Base-by-base conservation (phyloP, 2,329 filamentous ascomycete species). In the Alternaria gaisen region DNA sequence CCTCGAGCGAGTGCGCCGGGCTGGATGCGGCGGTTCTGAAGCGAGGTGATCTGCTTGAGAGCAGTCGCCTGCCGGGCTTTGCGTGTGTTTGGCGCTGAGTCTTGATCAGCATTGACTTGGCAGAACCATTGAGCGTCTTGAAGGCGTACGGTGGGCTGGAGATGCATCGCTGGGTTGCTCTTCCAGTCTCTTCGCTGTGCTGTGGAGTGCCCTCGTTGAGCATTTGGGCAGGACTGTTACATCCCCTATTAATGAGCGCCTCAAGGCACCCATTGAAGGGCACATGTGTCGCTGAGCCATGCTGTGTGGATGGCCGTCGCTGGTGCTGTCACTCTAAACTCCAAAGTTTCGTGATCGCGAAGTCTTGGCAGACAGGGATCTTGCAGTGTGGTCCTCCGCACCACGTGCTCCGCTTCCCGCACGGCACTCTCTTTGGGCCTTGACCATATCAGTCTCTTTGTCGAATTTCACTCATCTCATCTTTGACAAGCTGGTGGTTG, bases 211-310 rank as follows among this genome's bases (percentile, higher is more conserved):
- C 44, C 72, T 69, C 42, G 67, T 52, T n/a, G 67, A 60, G 61
- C 60, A 61, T 53, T 66, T 71, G 22, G 67, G 50, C 28, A 62
- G n/a, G 10, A 60, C 38, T n/a, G 64, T 30, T 42, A 67, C 66
- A 26, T 76, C 71, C 22, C 55, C 63, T 26, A 47, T 36, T 2
- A 77, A 34, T 10, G 67, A 68, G 41, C 71, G 71, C 59, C 71
- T 53, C 50, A 77, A 59, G 18, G 66, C 64, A 59, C 74, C 74
- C 69, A 75, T 64, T 56, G 76, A 72, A n/a, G 75, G 71, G 72
- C 71, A 73, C 57, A 76, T 61, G 53, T 72, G 70, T 66, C 70
- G 74, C 60, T 74, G 74, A 58, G 73, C 73, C 76, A 79, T 79
- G 70, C 63, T 65, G 66, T 65, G 59, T 66, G 64, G 56, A 64